A percentile compares a stretch with the other conserved stretches of the same genome.
phyloP scores from a whole-genome alignment of 768 basidiomycete species.

The Tricholoma bakamatsutake region DNA sequence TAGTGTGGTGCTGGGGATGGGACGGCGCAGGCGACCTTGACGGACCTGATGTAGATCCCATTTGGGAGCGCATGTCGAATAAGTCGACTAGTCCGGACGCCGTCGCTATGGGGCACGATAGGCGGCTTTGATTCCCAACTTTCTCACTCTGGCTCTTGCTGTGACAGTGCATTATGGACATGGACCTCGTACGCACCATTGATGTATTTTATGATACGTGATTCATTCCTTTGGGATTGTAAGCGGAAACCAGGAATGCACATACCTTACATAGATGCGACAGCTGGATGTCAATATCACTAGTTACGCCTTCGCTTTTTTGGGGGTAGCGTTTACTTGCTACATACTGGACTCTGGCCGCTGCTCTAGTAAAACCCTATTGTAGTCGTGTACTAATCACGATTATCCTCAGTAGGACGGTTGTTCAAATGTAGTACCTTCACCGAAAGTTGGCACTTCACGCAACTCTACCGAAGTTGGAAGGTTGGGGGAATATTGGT shows the following conservation, averaged over 20 bases:
- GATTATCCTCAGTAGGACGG: too few species aligned
- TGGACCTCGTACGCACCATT: neutral
- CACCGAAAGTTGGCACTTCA: too few species aligned
- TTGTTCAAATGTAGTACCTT: too few species aligned
- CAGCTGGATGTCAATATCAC: neutral
- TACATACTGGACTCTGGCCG: too few species aligned
- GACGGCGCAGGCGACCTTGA: slow-evolving; percentile 98
- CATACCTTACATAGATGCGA: neutral
- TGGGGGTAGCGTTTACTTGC: too few species aligned
- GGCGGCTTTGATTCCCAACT: slow-evolving; percentile 17
- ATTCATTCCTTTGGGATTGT: neutral
- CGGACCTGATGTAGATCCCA: slow-evolving; percentile 95
- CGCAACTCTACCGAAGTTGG: too few species aligned
- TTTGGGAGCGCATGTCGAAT: slow-evolving; percentile 86
- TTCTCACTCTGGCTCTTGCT: neutral
- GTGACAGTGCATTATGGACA: neutral
- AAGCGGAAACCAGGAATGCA: neutral
- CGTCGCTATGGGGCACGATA: slow-evolving; percentile 68
- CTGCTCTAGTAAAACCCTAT: too few species aligned
- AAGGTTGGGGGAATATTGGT: too few species aligned
- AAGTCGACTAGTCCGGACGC: slow-evolving; percentile 51
- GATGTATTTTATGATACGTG: neutral
- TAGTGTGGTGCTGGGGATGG: slow-evolving; percentile 99
- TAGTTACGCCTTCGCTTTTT: neutral
- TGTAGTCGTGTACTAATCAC: too few species aligned